phyloP scores from a whole-genome alignment of 2,329 filamentous ascomycete genomes.

The Aotearoamyces nothofagi region DNA sequence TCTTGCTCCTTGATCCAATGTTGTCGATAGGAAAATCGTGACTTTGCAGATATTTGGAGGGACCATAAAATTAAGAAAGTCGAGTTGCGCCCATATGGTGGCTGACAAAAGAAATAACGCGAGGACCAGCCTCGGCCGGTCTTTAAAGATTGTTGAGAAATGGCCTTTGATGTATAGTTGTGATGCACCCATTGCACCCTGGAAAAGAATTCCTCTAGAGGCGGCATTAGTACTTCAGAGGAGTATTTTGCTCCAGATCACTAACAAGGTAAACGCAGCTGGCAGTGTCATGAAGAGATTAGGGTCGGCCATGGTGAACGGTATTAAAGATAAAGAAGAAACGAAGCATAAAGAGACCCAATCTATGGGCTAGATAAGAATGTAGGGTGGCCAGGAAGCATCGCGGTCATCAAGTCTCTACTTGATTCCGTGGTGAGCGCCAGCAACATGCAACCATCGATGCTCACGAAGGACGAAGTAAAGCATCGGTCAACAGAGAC shows the following conservation, averaged over 20 bases:
- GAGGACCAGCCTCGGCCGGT: constrained; percentile 23
- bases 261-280: not conserved
- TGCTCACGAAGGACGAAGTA: too few relatives aligned
- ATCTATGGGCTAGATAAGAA: too few relatives aligned
- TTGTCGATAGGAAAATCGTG: constrained; percentile 15
- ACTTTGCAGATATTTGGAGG: constrained; percentile 13
- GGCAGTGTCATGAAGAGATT: constrained; percentile 1
- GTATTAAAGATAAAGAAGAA: too few relatives aligned
- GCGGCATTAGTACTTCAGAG: constrained; percentile 7
- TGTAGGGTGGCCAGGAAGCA: too few relatives aligned
- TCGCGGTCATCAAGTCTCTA: too few relatives aligned
- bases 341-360: too few relatives aligned
- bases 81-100: constrained; percentile 17
- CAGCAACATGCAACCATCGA: too few relatives aligned
- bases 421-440: too few relatives aligned
- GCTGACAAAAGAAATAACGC: constrained; percentile 19
- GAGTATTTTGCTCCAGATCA: too few relatives aligned
- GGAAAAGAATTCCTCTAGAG: constrained; percentile 18
- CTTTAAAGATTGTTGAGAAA: constrained; percentile 17
- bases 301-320: too few relatives aligned
- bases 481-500: too few relatives aligned
- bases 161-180: constrained; percentile 16
- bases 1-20: constrained; percentile 18
- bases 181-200: constrained; percentile 16
- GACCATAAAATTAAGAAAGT: constrained; percentile 18